Evolutionary conservation across 2,329 filamentous ascomycete species (phyloP).

Genomic region (Fusarium domesticum): DNA sequence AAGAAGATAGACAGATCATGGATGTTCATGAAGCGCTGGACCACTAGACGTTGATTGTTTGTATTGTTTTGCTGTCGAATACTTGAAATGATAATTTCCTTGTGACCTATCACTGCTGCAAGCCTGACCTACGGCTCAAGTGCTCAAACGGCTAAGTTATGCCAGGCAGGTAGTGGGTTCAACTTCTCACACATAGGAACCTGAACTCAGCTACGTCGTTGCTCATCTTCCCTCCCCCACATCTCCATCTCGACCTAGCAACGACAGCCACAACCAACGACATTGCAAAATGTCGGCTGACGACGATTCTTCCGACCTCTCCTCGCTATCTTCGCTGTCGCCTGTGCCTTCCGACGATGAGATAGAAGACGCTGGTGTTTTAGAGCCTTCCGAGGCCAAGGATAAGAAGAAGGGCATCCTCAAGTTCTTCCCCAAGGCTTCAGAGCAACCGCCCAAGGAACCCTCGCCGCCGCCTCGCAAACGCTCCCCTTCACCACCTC

Average conservation of each 20-base stretch:
- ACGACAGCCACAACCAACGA: slow-evolving; percentile 26
- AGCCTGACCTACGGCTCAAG: slow-evolving; percentile 33
- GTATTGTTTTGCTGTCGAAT: slow-evolving; percentile 12
- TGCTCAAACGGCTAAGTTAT: slow-evolving; percentile 16
- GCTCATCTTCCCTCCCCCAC: slow-evolving; percentile 32
- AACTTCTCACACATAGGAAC: slow-evolving; percentile 27
- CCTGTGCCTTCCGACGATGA: slow-evolving; percentile 45
- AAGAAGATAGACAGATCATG: no score
- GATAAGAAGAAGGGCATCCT: slow-evolving; percentile 56
- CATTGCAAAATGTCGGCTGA: slow-evolving; percentile 53
- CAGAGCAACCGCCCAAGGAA: slow-evolving; percentile 52
- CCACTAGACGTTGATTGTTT: slow-evolving; percentile 13
- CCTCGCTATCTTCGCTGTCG: slow-evolving; percentile 52
- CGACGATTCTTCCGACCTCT: slow-evolving; percentile 63
- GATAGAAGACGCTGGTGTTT: slow-evolving; percentile 46
- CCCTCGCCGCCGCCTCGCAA: slow-evolving; percentile 68
- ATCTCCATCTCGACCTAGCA: slow-evolving; percentile 28
- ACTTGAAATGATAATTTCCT: slow-evolving; percentile 23
- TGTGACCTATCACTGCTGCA: slow-evolving; percentile 32
- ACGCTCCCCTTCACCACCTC: slow-evolving; percentile 81
- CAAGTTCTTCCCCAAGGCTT: slow-evolving; percentile 64
- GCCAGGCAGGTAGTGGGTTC: no score
- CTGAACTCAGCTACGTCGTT: slow-evolving; percentile 31
- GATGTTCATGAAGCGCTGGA: no score
- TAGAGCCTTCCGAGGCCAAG: slow-evolving; percentile 39